Base-by-base conservation (phyloP, 2,329 filamentous ascomycete species). In the Dendryphion nanum region DNA sequence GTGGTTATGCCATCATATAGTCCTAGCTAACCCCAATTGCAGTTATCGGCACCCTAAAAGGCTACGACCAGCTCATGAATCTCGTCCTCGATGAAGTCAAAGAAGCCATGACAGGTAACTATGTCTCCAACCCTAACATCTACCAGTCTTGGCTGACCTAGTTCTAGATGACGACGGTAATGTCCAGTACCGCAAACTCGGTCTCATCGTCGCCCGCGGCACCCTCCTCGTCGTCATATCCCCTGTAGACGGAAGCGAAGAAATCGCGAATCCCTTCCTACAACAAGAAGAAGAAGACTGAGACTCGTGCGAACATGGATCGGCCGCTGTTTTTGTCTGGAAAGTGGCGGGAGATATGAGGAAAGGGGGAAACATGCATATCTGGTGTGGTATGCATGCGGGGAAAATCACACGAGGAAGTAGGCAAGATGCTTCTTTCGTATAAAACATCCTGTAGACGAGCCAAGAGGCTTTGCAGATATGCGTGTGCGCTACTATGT, bases 31-130 rank as follows among this genome's bases (percentile, higher is more conserved):
- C n/a, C n/a, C 23, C n/a, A n/a, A n/a, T n/a, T n/a, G n/a, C n/a
- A 95, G 91, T 95, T 40, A 84, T 82, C 35, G 93, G 93, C 36
- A 88, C 82, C 1, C 75, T 98, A 29, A 97, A 97, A 69, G 93
- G 93, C 46, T 97, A 90, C 66, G 93, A 98, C 65, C 90, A 93
- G 56, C 77, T 98, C 44, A 97, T 97, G 90, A 98, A 98, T 66
- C 76, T 98, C 45, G 93, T 98, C 18, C 75, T 98, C 40, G 93
- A 97, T 60, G 87, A 97, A 53, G 91, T 95, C 36, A 83, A 93
- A 65, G 93, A 98, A 67, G 78, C 85, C 33, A 82, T 96, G 69
- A 79, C 85, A 74, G 91, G 91, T 95, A 71, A 46, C 76, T 57
- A 34, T 30, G 12, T 21, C 33, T 14, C 14, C 14, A 32, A 14